Evolutionary conservation across 2,329 filamentous ascomycete genomes (phyloP), one percentile per base, ranked within the genome.

Genomic region (Neofusicoccum ribis): DNA sequence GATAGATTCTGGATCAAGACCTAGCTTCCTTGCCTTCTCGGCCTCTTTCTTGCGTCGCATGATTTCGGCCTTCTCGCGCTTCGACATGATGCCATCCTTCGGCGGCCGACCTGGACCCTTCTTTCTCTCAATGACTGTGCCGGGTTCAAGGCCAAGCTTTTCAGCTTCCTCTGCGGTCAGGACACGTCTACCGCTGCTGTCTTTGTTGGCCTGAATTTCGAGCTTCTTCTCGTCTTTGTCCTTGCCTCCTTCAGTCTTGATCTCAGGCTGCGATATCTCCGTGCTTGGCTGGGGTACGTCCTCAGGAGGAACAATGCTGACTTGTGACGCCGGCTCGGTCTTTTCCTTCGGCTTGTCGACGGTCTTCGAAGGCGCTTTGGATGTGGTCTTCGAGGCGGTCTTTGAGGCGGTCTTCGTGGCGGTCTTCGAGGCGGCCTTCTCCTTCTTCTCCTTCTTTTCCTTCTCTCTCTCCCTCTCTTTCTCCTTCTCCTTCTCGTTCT

Each of bases 71-170:
- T 89, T 84, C 71, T 93, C 89, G 65, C 91, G 84, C 77, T 93
- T 93, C 1, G 91, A 93, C 87, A 93, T 91, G 73, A 92, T 85
- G 34, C 91, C 91, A 72, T 93, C 91, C 79, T 93, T 93, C 0
- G 91, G 91, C 20, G 91, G 91, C 62, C 91, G 82, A n/a, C 91
- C 91, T 9, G 91, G 91, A 14, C 91, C 91, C 69, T 91, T 88
- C 68, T 90, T 89, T 77, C 87, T 90, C 63, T 74, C 73, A 9
- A 77, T 70, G 34, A 78, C 72, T 20, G 76, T 71, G 15, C 70
- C 71, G 14, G 70, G 65, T n/a, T 76, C 76, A 9, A 79, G 69
- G 31, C 74, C 73, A 70, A 82, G 79, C 61, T 78, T 78, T 34
- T 77, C 74, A 49, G 76, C 74, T 69, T 77, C 78, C 68, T 75